Percentiles rank a stretch among this genome's conserved stretches.
Evolutionary conservation across 1,139 yeast genomes (phyloP).

Genomic region (Candida anutae): DNA sequence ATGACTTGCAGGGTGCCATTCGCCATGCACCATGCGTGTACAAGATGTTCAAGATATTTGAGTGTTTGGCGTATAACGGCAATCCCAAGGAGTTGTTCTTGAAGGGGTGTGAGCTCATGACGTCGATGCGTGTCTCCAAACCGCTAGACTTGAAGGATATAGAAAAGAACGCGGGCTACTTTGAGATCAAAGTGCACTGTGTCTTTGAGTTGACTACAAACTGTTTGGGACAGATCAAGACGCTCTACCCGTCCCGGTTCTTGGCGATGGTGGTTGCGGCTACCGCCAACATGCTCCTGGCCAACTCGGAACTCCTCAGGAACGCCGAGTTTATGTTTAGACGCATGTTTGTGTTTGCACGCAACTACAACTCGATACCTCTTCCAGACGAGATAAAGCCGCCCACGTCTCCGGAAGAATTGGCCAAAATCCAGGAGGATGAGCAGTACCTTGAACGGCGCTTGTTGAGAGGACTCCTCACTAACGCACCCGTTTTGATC

Average conservation of each 20-base stretch:
- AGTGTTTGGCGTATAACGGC: conserved; percentile 54
- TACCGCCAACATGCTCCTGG: conserved; percentile 40
- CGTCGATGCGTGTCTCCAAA: conserved; percentile 11
- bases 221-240: conserved; percentile 46
- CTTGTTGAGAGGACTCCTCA: conserved; percentile 31
- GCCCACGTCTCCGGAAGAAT: conserved; percentile 25
- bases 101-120: conserved; percentile 57
- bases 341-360: conserved; percentile 55
- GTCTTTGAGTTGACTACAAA: conserved; percentile 53
- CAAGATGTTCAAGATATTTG: conserved; percentile 44
- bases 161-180: conserved; percentile 20
- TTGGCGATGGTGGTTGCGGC: conserved; percentile 58
- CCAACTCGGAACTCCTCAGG: conserved; percentile 22
- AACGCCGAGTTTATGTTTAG: conserved; percentile 43
- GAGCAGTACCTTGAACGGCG: conserved; percentile 48
- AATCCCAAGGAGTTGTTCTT: conserved; percentile 75
- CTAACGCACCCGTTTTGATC: conserved; percentile 38
- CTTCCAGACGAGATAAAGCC: conserved; percentile 14
- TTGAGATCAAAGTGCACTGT: conserved; percentile 55
- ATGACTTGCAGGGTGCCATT: conserved; percentile 10
- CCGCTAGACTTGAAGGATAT: conserved; percentile 4
- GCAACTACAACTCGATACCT: conserved; percentile 53
- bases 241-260: conserved; percentile 69
- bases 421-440: conserved; percentile 35
- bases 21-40: conserved; percentile 28